Base-by-base conservation (phyloP, 805 yeast genomes). In the Allodekkera sacchari region DNA sequence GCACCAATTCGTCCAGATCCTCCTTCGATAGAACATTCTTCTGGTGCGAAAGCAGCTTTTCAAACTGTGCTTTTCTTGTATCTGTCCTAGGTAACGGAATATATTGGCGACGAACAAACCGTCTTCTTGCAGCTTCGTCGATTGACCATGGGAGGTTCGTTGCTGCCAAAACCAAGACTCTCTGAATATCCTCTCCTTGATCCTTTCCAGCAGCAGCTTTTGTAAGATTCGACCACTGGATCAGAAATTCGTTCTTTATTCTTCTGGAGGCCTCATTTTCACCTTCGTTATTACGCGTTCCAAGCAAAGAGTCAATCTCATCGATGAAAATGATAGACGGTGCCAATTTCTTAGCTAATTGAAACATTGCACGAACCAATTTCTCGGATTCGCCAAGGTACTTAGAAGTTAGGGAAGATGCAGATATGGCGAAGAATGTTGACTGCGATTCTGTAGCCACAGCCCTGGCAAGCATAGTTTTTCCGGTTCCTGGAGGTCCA, bases 401-500 rank as follows among this genome's bases (percentile, higher is more conserved):
- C 50, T 82, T 82, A 12, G 96, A 85, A 3, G 95, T 82, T 39
- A 89, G 65, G 5, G 94, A 80, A 1, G 95, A 83, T 2, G 96
- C 94, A 42, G 89, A 79, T 20, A 89, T 87, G 16, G 92, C 76
- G 55, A 89, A 89, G 51, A 89, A 89, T 0, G 96, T 88, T 1
- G 95, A 84, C 37, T 81, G 78, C 6, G 95, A 81, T 60, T 92
- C 97, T 3, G 94, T 83, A 3, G 96, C 97, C 3, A 92, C 96
- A 0, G 97, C 95, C 41, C 95, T 67, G 0, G 96, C 96, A 43
- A 89, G 68, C 97, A 89, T 88, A 1, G 96, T 88, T 51, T 92
- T 89, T 35, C 97, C 97, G 0, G 97, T 89, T n/a, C 98, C 98
- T 0, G 97, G 96, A 3, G 98, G 97, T 0, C 98, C 98, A 62